A percentile compares a stretch with the other conserved stretches of the same genome.
These are phyloP conservation scores for Marasmius oreades DNA, from an alignment of 1,284 basidiomycete species.

Conservation along the genomic window DNA sequence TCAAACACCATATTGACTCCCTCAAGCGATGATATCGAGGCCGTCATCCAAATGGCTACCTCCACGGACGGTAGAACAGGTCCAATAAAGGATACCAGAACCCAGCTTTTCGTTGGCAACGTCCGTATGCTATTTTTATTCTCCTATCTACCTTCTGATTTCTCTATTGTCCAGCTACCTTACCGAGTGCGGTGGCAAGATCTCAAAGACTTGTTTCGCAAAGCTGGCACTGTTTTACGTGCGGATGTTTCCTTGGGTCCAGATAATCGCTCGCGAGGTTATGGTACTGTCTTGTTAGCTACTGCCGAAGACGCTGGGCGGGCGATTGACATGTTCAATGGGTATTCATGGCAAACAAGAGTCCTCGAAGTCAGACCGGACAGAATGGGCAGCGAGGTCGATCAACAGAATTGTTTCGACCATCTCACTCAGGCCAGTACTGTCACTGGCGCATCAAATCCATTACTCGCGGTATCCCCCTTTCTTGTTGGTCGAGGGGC, in stretches of 20 bases:
- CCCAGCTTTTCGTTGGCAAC: conserved; percentile 89
- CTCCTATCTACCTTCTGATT: not conserved
- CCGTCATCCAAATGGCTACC: conserved; percentile 76
- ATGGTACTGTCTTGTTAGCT: conserved; percentile 90
- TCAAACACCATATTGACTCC: conserved; percentile 23
- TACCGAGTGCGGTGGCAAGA: conserved; percentile 99
- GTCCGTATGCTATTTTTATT: conserved; percentile 40
- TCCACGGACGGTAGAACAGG: conserved; percentile 43
- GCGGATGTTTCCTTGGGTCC: conserved; percentile 92
- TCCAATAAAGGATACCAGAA: conserved; percentile 75
- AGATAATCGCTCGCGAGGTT: conserved; percentile 89
- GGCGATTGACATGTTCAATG: conserved; percentile 88
- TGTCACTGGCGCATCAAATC: not conserved
- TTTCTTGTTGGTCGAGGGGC: not conserved
- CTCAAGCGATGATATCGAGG: conserved; percentile 77
- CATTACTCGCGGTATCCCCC: not conserved
- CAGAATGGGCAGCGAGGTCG: conserved; percentile 59
- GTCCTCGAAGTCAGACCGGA: conserved; percentile 87
- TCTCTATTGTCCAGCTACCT: conserved; percentile 58
- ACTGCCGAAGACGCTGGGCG: conserved; percentile 89
- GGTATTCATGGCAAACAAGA: conserved; percentile 90
- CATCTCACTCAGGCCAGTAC: not conserved
- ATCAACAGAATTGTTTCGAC: conserved; percentile 20
- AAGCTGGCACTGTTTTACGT: conserved; percentile 90
- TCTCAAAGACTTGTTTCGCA: conserved; percentile 94